Evolutionary conservation across 345 rosid genomes (phyloP), one percentile per base, ranked within the genome.

Genomic region (Euphorbia lathyris): DNA sequence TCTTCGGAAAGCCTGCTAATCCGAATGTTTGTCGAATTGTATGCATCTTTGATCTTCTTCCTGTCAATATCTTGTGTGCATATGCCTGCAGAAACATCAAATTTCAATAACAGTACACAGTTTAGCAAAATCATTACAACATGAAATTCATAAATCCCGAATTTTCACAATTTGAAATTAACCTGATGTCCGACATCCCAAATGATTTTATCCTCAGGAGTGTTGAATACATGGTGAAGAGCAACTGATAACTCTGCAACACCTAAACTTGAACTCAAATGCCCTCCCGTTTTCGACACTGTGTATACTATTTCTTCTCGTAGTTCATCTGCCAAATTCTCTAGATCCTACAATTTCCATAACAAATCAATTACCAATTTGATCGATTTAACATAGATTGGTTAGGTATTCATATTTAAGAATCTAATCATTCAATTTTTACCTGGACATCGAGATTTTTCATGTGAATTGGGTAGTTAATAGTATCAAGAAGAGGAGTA

Each of bases 171-270:
- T 11, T n/a, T n/a, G 38, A 34, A 34, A 34, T 7, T 34, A 36
- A 85, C 86, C 85, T 81, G 89, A 74, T 85, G 89, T 0, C 84
- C 89, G n/a, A 85, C 87, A 70, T 85, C 89, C 87, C 87, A 85
- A 53, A 83, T 76, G 62, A 85, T 81, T 74, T 76, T 85, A 53
- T 85, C 89, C 13, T 81, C 50, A 11, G 87, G 87, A 22, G 77
- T 64, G 67, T 70, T 66, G 74, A 86, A 86, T 0, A 86, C 87
- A 76, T 79, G 78, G 77, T 86, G 89, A 51, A 86, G 84, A 12
- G 87, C 89, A 9, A 86, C 85, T 0, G 87, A 81, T 13, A 86
- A 74, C 55, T 86, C 89, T 5, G 72, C 77, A 42, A 83, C 89
- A 0, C 89, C 89, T 23, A 86, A 59, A 77, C 76, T 86, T 11